Conservation (phyloP, 73 alveolate species). For the Paramecium pentaurelia region DNA sequence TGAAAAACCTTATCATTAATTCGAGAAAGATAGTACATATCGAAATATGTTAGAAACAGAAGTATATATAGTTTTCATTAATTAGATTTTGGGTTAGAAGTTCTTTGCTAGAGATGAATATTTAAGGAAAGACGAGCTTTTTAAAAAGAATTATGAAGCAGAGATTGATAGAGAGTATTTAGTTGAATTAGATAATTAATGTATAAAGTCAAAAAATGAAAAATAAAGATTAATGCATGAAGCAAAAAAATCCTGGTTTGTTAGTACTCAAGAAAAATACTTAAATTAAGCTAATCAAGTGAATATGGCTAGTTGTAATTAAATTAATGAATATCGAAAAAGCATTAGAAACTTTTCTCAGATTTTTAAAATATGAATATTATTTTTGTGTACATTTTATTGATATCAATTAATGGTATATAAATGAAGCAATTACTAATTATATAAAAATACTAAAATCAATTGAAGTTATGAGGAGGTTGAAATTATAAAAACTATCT, state of each 20-base stretch:
- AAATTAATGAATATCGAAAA: not conserved
- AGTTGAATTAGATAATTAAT: not conserved
- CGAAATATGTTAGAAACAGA: not conserved
- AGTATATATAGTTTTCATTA: not conserved
- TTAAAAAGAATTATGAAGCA: not conserved
- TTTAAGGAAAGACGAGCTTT: not conserved
- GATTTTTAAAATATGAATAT: constrained; percentile 11
- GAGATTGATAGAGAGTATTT: constrained; percentile 10
- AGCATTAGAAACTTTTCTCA: not conserved
- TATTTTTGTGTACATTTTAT: not conserved
- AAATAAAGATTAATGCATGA: not conserved
- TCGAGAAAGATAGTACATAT: not conserved
- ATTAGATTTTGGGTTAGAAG: not conserved
- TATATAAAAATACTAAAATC: not conserved
- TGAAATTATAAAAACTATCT: not conserved
- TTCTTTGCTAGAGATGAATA: constrained; percentile 27
- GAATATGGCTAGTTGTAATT: not conserved
- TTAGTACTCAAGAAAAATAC: not conserved
- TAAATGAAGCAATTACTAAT: not conserved
- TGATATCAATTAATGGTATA: not conserved
- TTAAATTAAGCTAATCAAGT: not conserved
- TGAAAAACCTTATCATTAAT: constrained; percentile 1
- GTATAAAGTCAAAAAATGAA: not conserved
- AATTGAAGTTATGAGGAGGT: not conserved
- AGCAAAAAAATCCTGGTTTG: constrained; percentile 13